Evolutionary conservation across 2,329 filamentous ascomycete genomes (phyloP), one percentile per base, ranked within the genome.

Genomic region (Lomentospora prolificans): DNA sequence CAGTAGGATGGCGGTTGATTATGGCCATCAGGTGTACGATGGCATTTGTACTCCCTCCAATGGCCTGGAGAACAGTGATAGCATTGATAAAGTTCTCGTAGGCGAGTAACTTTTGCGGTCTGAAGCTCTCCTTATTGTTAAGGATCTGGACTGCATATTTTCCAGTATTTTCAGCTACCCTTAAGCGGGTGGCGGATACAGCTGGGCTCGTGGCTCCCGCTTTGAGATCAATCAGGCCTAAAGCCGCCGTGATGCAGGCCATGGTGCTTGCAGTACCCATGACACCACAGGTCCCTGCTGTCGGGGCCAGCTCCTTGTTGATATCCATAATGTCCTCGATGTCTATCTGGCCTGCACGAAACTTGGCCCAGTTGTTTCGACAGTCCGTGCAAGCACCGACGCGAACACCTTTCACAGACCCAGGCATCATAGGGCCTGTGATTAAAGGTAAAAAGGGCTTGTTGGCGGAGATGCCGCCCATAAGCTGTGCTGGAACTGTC

Each of bases 231-330:
- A 88, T 86, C 61, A 95, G 75, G n/a, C 90, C 90, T 62, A 95
- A 84, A 0, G 83, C 89, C 59, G 90, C 89, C 22, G 91, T 86
- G 14, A 89, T 81, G 4, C 87, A 91, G 1, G 89, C 87, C 88
- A 95, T 92, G 2, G 89, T 95, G 64, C 90, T 92, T 5, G 90
- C 90, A 0, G 90, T 95, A 60, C 89, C 94, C 90, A 95, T 95
- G 17, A 91, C 90, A 50, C 89, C 89, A 60, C 90, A 95, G 1
- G 89, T 90, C 28, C 90, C 90, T 1, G 83, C 81, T 0, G 85
- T 89, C 0, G 86, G 86, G 0, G 85, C 85, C 6, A 90, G 72
- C 62, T 89, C 86, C 50, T 88, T 84, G 59, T 89, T 90, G 27
- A 90, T 76, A 2, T 75, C 79, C 1, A 78, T 74, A 24, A 89